Evolutionary conservation across 2,329 filamentous ascomycete species (phyloP), one percentile per base, ranked within the genome.

Genomic region (Torrubiella hemipterigena): DNA sequence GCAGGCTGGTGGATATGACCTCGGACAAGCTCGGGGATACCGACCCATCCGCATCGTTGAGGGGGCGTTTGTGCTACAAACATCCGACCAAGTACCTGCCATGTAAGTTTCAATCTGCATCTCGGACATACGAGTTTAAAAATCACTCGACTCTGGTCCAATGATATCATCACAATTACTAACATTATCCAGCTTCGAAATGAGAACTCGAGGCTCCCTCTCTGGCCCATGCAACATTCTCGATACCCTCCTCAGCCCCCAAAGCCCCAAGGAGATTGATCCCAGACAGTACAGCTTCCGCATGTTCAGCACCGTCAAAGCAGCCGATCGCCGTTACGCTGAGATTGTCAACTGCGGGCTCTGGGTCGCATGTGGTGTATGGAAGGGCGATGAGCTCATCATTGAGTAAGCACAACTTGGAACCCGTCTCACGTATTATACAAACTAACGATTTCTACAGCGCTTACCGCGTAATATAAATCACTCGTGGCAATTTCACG

Each of bases 311-410:
- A 63, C 60, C 13, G 60, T 67, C 51, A 63, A 66, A 44, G 66
- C 64, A 15, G 52, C 59, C 4, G 64, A 67, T 46, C 57, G 61
- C 43, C 55, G 64, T 18, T 67, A 67, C 40, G 53, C 53, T 29
- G 59, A 64, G 33, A 58, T 58, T 34, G 54, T 67, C 16, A 67
- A 67, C 44, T 64, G 58, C 43, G 63, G 61, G 5, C 50, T 67
- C 31, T 67, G 63, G 63, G 54, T 67, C 28, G 63, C 61, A 6
- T 64, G 61, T 43, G 63, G 62, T 29, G 59, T 63, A 44, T 61
- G 59, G 50, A 58, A 54, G 33, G 56, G 50, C 32, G 51, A 59
- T 15, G 58, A 65, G 42, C 48, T 65, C 34, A 53, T 65, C 27
- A 61, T 63, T 32, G 61, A 65, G 61, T 64, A 45, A 48, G 56